Conservation (phyloP, 805 yeast genomes). For the Priceomyces fermenticarens region DNA sequence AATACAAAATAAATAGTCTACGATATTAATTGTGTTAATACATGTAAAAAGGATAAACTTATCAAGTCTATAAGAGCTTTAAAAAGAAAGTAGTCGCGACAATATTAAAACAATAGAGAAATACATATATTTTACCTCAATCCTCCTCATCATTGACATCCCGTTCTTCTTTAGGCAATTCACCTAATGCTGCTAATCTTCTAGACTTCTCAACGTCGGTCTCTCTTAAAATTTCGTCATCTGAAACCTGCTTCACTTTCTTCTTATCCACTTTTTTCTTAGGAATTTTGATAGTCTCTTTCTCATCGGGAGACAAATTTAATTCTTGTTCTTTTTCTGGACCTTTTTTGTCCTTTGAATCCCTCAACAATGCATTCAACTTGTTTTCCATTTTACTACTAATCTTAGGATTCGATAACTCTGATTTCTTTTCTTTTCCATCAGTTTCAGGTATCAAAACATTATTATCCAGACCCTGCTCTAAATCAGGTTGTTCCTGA, state of each 20-base stretch:
- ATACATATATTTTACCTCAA: not conserved
- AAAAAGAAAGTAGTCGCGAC: not conserved
- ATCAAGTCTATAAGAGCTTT: not conserved
- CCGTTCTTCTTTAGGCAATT: slow-evolving; percentile 34
- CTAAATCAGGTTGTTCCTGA: slow-evolving; percentile 8
- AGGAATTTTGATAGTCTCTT: slow-evolving; percentile 8
- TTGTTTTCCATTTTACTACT: slow-evolving; percentile 15
- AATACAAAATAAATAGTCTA: no score
- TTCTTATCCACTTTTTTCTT: slow-evolving; percentile 9
- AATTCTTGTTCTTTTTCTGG: not conserved
- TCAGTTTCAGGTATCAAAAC: slow-evolving; percentile 11
- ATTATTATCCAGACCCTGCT: slow-evolving; percentile 8
- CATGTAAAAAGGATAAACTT: not conserved
- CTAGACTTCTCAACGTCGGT: slow-evolving; percentile 66
- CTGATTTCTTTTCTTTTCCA: slow-evolving; percentile 6
- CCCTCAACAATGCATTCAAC: slow-evolving; percentile 12
- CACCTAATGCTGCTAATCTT: slow-evolving; percentile 58
- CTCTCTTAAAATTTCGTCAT: slow-evolving; percentile 35
- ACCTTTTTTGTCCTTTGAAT: no score
- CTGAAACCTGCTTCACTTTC: slow-evolving; percentile 10
- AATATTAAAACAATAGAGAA: not conserved
- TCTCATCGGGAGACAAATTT: slow-evolving; percentile 4
- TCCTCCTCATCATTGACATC: slow-evolving; percentile 50
- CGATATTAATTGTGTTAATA: not conserved
- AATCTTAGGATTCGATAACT: slow-evolving; percentile 12